Evolutionary conservation across 2,329 filamentous ascomycete species (phyloP).

Genomic region (Pseudocercospora ulei): DNA sequence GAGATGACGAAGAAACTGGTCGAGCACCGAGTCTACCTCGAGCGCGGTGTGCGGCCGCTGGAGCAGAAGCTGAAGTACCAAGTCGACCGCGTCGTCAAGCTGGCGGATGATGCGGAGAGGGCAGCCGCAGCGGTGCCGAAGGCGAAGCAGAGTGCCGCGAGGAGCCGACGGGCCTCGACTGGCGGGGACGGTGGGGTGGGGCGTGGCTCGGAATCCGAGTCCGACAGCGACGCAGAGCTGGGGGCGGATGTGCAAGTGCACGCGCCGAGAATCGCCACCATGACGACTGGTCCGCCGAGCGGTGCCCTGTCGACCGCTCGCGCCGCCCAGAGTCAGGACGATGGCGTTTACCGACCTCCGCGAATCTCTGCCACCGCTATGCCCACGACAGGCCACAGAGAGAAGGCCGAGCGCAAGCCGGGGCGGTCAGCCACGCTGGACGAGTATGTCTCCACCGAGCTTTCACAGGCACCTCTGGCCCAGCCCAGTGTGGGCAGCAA

Average conservation of each 20-base stretch:
- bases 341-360: conserved; percentile 79
- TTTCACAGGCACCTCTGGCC: conserved; percentile 69
- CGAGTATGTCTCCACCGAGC: conserved; percentile 78
- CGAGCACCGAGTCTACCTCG: conserved; percentile 81
- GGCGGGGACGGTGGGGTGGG: conserved; percentile 28
- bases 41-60: conserved; percentile 80
- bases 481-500: conserved; percentile 88
- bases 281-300: conserved; percentile 33
- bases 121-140: conserved; percentile 34
- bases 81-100: conserved; percentile 85
- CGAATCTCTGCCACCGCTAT: conserved; percentile 79
- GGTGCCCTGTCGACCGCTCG: conserved; percentile 28
- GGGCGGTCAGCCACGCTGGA: conserved; percentile 77
- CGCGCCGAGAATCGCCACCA: conserved; percentile 50
- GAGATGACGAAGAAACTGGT: conserved; percentile 76
- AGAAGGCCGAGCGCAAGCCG: conserved; percentile 53
- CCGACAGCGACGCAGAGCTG: conserved; percentile 36
- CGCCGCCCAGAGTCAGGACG: conserved; percentile 34
- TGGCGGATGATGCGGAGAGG: conserved; percentile 63
- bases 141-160: conserved; percentile 28
- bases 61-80: conserved; percentile 90
- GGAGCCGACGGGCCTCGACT: conserved; percentile 18
- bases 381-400: conserved; percentile 45
- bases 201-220: conserved; percentile 32
- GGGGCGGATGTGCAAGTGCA: conserved; percentile 52